Evolutionary conservation across 352 stramenopile species (phyloP), one percentile per base, ranked within the genome.

Genomic region (Pythium vanterpoolii): DNA sequence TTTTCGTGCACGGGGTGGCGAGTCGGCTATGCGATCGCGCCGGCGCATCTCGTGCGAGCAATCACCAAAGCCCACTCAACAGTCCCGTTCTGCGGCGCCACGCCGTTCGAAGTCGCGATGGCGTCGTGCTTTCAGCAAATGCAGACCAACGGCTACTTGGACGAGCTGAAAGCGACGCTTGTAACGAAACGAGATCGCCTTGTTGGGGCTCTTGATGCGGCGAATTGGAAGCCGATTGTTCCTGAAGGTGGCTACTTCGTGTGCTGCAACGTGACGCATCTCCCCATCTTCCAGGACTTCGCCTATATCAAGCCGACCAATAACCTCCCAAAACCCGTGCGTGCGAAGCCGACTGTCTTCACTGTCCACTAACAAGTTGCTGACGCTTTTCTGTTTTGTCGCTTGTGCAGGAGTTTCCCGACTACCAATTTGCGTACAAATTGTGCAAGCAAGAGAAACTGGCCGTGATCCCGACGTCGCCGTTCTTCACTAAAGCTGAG

Each of bases 181-280:
- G 62, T 91, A 74, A 38, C 78, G 40, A 96, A 98, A 72, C 79
- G 95, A 46, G 68, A 96, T 50, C 76, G 87, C 6, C 76, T 99
- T 21, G 87, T 89, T 1, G 73, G 76, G 3, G 84, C 89, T 8
- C 77, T 99, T 1, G 62, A 83, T 30, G 65, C 58, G 2, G 89
- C 84, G 10, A 80, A 88, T 64, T 97, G 96, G 77, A 87, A 80
- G 43, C 93, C 90, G 7, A 97, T 97, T 42, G 78, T 97, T 0
- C 95, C 96, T 0, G 72, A 98, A 46, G 95, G 96, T 5, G 96
- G 95, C 30, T 99, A 98, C 75, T 99, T 99, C 60, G 88, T 99
- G 28, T 92, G 82, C 64, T 93, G 84, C 66, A 86, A 95, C 61
- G 82, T 93, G 14, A 74, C 81, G 13, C 64, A 76, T 27, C 67